phyloP scores from a whole-genome alignment of 1,139 yeast genomes.

The Geotrichum bryndzae region DNA sequence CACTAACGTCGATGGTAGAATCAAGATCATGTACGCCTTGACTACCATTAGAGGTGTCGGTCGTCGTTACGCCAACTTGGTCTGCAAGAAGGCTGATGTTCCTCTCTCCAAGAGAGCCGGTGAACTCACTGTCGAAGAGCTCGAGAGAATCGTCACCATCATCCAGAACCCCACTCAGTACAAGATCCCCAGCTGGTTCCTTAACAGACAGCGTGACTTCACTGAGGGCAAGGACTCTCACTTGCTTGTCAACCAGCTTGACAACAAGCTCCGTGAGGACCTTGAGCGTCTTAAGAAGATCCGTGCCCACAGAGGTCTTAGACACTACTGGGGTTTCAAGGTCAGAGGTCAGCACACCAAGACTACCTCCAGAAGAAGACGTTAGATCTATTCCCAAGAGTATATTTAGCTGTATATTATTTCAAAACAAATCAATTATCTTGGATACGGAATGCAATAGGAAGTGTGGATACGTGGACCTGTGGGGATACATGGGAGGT shows the following conservation, averaged over 20 bases:
- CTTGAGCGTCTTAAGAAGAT: conserved; percentile 99
- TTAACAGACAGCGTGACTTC: conserved; percentile 98
- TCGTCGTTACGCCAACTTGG: conserved; percentile 99
- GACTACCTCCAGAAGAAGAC: conserved; percentile 96
- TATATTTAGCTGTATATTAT: neutral
- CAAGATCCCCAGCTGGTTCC: conserved; percentile 99
- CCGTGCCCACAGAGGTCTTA: conserved; percentile 99
- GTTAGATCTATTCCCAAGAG: conserved; percentile 30
- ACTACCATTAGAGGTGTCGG: conserved; percentile 99
- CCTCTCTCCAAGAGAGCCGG: conserved; percentile 99
- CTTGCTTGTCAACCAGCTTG: conserved; percentile 97
- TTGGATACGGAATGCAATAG: neutral
- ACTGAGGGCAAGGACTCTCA: conserved; percentile 99
- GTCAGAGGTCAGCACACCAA: conserved; percentile 99
- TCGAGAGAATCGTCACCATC: conserved; percentile 98
- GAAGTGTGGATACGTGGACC: neutral
- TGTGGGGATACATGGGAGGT: neutral
- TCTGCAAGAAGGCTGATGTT: conserved; percentile 99
- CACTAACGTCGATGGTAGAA: conserved; percentile 99
- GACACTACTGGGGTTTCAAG: conserved; percentile 98
- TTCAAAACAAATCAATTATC: neutral
- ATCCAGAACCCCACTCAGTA: conserved; percentile 99
- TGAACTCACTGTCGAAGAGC: conserved; percentile 99
- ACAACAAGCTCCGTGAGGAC: conserved; percentile 99
- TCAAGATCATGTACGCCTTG: conserved; percentile 99